Percentiles rank a stretch among this genome's conserved stretches.
These are phyloP conservation scores for Curvularia sp. DNA, from an alignment of 2,329 filamentous ascomycete species.

Conservation along the genomic window DNA sequence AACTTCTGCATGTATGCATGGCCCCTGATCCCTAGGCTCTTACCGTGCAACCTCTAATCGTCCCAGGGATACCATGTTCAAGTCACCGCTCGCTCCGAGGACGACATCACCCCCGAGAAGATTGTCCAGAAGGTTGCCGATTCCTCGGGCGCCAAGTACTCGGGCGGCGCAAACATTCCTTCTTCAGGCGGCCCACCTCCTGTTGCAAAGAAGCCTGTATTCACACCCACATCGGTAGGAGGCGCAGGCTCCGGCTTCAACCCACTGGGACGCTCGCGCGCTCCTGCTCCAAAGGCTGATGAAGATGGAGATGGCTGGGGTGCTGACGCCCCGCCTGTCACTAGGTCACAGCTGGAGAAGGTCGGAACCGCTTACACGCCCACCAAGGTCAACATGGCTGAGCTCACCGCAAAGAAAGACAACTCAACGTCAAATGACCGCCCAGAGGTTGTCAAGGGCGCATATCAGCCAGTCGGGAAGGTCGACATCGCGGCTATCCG, in stretches of 20 bases:
- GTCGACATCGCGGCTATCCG: slow-evolving; percentile 96
- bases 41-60: slow-evolving; percentile 34
- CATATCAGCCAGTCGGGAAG: slow-evolving; percentile 93
- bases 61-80: slow-evolving; percentile 89
- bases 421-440: slow-evolving; percentile 64
- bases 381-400: slow-evolving; percentile 91
- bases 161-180: slow-evolving; percentile 66
- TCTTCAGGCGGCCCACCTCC: slow-evolving; percentile 67
- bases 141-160: slow-evolving; percentile 94
- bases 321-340: slow-evolving; percentile 87
- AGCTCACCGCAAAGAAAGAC: slow-evolving; percentile 76
- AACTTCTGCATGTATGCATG: slow-evolving; percentile 78
- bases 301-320: slow-evolving; percentile 93
- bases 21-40: background rate
- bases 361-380: slow-evolving; percentile 92
- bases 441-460: slow-evolving; percentile 77
- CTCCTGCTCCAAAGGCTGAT: slow-evolving; percentile 61
- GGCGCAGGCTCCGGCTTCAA: slow-evolving; percentile 66
- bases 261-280: slow-evolving; percentile 70
- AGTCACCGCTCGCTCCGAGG: slow-evolving; percentile 90
- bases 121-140: slow-evolving; percentile 95
- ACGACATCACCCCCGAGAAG: slow-evolving; percentile 82
- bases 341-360: slow-evolving; percentile 86
- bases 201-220: slow-evolving; percentile 85
- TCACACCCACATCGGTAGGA: slow-evolving; percentile 76